Conservation (phyloP, 352 stramenopile genomes). For the Phytophthora sojae region DNA sequence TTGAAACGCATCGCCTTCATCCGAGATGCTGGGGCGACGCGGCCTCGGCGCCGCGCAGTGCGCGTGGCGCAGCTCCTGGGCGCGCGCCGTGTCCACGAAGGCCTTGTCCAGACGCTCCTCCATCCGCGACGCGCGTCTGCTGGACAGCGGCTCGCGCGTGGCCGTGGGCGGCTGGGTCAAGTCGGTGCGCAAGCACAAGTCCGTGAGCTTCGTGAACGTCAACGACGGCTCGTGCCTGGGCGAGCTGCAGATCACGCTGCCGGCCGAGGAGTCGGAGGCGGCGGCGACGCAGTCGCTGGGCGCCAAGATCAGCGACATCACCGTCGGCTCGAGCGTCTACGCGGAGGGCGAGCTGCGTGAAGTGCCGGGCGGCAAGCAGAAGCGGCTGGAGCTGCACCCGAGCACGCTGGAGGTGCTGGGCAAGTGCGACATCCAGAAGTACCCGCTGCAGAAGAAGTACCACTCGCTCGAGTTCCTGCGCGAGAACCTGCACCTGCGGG, state of each 20-base stretch:
- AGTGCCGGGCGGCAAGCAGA: conserved; percentile 90
- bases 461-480: conserved; percentile 98
- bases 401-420: conserved; percentile 89
- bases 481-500: conserved; percentile 96
- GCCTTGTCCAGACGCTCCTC: conserved; percentile 38
- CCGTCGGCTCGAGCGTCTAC: conserved; percentile 93
- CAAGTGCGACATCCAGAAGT: conserved; percentile 92
- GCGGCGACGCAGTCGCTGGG: conserved; percentile 21
- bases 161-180: conserved; percentile 93
- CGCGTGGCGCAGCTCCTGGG: conserved; percentile 19
- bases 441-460: conserved; percentile 99
- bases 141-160: conserved; percentile 50
- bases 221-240: conserved; percentile 95
- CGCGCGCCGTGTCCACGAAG: conserved; percentile 30
- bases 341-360: conserved; percentile 91
- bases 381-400: conserved; percentile 93
- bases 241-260: conserved; percentile 93
- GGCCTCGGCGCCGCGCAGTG: conserved; percentile 12
- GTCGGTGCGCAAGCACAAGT: conserved; percentile 97
- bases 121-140: conserved; percentile 54
- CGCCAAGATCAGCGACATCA: conserved; percentile 88
- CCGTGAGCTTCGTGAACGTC: conserved; percentile 96
- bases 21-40: conserved; percentile 26
- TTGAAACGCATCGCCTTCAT: conserved; percentile 24
- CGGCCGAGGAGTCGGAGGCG: conserved; percentile 53